These are phyloP conservation scores for Aspergillus tamarii DNA, from an alignment of 2,329 filamentous ascomycete genomes.

Conservation along the genomic window DNA sequence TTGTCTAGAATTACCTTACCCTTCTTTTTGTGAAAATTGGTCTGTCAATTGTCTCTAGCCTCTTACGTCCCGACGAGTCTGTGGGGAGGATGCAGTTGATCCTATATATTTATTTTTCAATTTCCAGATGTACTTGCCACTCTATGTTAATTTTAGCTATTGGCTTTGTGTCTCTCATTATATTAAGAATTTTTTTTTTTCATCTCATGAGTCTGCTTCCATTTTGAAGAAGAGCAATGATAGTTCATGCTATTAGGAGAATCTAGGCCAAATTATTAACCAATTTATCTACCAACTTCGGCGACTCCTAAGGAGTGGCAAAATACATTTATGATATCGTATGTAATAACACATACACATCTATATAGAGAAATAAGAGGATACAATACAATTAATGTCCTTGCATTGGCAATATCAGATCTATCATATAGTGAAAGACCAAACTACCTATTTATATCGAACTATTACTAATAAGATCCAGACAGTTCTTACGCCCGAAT, in stretches of 20 bases:
- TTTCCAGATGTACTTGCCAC: background rate
- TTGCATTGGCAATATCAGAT: too few species aligned
- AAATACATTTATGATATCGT: background rate
- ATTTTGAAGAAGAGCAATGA: background rate
- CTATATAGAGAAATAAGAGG: too few species aligned
- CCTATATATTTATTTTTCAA: slow-evolving; percentile 1
- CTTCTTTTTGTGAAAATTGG: slow-evolving; percentile 4
- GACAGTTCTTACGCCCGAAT: too few species aligned
- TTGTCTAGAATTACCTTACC: background rate
- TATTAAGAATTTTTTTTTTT: too few species aligned
- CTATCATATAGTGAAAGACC: too few species aligned
- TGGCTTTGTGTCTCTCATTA: background rate
- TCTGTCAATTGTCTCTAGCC: background rate
- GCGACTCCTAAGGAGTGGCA: background rate
- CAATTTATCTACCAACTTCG: too few species aligned
- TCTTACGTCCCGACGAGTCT: background rate
- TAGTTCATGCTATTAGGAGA: background rate
- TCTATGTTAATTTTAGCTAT: background rate
- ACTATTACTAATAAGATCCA: too few species aligned
- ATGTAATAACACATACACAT: too few species aligned
- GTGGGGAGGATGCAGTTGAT: background rate
- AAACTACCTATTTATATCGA: too few species aligned
- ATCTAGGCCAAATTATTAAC: background rate
- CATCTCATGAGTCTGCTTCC: background rate
- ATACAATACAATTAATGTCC: too few species aligned